phyloP scores from a whole-genome alignment of 768 basidiomycete species.

The Mycena polygramma region DNA sequence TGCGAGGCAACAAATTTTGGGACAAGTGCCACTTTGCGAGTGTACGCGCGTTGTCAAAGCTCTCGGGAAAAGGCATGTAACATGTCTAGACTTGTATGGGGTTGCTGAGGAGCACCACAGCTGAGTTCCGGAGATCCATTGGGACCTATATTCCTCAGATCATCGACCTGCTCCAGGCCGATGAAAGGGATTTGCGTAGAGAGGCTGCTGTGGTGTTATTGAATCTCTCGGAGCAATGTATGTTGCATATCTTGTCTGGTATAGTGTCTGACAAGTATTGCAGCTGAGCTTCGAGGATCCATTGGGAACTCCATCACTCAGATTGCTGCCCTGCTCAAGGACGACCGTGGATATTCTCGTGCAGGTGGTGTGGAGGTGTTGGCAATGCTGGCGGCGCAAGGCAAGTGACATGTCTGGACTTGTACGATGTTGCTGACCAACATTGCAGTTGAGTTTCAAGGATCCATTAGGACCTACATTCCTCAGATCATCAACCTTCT shows the following conservation, averaged over 20 bases:
- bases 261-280: conserved; percentile 4
- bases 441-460: conserved; percentile 10
- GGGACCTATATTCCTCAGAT: no score
- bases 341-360: not conserved
- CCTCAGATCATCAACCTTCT: conserved; percentile 1
- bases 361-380: not conserved
- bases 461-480: conserved; percentile 1
- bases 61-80: conserved; percentile 13
- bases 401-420: not conserved
- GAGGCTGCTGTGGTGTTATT: not conserved
- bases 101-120: conserved; percentile 3
- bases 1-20: not conserved
- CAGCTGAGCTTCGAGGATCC: conserved; percentile 7
- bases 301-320: conserved; percentile 3
- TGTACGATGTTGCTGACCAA: not conserved
- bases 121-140: not conserved
- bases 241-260: not conserved
- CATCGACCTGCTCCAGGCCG: no score
- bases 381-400: not conserved
- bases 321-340: conserved; percentile 1
- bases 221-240: conserved; percentile 9
- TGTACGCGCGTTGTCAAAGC: not conserved
- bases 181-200: no score
- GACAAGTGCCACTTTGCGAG: not conserved
- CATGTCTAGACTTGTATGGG: not conserved